Percentiles rank a stretch among this genome's conserved stretches.
Conservation (phyloP, 1,284 basidiomycete species). For the Boletus hoseneyae region DNA sequence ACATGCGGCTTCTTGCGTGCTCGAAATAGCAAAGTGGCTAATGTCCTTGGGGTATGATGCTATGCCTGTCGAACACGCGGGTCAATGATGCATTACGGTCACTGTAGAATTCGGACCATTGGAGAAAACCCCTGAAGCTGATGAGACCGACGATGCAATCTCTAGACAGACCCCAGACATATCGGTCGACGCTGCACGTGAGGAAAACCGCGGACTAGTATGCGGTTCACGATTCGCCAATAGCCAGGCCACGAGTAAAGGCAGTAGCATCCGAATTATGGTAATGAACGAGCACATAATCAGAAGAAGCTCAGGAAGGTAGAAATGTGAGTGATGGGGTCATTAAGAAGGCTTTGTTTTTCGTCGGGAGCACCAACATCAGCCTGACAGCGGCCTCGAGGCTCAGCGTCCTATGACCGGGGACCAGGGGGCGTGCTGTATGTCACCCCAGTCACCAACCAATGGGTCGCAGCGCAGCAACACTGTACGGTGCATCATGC, state of each 20-base stretch:
- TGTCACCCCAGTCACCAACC: too few relatives aligned
- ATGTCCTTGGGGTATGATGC: slow-evolving; percentile 38
- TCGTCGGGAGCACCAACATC: slow-evolving; percentile 5
- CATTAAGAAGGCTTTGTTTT: slow-evolving; percentile 8
- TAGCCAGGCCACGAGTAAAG: slow-evolving; percentile 11
- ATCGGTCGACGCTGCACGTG: background rate
- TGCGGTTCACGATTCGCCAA: slow-evolving; percentile 3
- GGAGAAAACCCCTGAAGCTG: slow-evolving; percentile 34
- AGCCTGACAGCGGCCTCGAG: slow-evolving; percentile 13
- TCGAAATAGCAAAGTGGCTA: slow-evolving; percentile 46
- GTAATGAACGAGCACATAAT: background rate
- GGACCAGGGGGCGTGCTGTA: too few relatives aligned
- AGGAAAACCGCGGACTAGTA: background rate
- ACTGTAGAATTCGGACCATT: slow-evolving; percentile 24
- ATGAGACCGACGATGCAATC: slow-evolving; percentile 26
- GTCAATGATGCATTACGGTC: slow-evolving; percentile 2
- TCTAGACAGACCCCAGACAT: slow-evolving; percentile 20
- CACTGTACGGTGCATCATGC: too few relatives aligned
- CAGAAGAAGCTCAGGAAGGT: slow-evolving; percentile 5
- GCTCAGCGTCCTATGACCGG: background rate
- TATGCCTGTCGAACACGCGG: slow-evolving; percentile 14
- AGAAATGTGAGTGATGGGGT: slow-evolving; percentile 3
- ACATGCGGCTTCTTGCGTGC: slow-evolving; percentile 42
- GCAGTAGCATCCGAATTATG: slow-evolving; percentile 7
- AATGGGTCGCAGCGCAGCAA: too few relatives aligned